Evolutionary conservation across 2,329 filamentous ascomycete species (phyloP), one percentile per base, ranked within the genome.

Genomic region (Tolypocladium tundrense): DNA sequence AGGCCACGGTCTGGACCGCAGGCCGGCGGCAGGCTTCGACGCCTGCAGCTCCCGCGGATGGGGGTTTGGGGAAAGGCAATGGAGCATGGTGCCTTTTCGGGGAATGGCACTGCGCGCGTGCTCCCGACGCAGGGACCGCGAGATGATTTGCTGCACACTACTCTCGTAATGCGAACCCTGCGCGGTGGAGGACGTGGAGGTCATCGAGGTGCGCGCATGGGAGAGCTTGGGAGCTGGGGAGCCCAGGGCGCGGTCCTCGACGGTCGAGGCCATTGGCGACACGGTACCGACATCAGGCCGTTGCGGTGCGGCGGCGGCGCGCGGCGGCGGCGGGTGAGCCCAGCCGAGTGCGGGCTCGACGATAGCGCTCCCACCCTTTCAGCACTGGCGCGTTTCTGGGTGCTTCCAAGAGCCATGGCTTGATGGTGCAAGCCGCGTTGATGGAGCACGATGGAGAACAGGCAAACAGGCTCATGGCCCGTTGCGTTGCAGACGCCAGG

Each of bases 261-360:
- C 56, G 56, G 56, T 57, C 56, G 56, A 57, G 56, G 56, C 56
- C 52, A 54, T 54, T 51, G 39, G 39, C 21, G 14, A 53, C 37
- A 31, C 27, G 27, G 27, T 9, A 50, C 27, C 48, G 40, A 53
- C n/a, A 53, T 53, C 43, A 43, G 55, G 55, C 50, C 48, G 39
- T 39, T 37, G 42, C 35, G 42, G 21, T 24, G 45, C 42, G 24
- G 13, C 43, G 33, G 33, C 43, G 35, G 42, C n/a, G 3, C 45
- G 45, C 35, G 19, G 24, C 24, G 24, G 33, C 43, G 35, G 42
- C n/a, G 3, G 45, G 45, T 21, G 19, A 40, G 42, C 14, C 53
- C 37, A 54, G 43, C 43, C 27, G 24, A 31, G 19, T 16, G 35
- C 39, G 43, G 43, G 31, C 43, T 50, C 11, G 43, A 14, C 27